phyloP scores from a whole-genome alignment of 164 flowering plant species.

The Magnolia kwangsiensis region DNA sequence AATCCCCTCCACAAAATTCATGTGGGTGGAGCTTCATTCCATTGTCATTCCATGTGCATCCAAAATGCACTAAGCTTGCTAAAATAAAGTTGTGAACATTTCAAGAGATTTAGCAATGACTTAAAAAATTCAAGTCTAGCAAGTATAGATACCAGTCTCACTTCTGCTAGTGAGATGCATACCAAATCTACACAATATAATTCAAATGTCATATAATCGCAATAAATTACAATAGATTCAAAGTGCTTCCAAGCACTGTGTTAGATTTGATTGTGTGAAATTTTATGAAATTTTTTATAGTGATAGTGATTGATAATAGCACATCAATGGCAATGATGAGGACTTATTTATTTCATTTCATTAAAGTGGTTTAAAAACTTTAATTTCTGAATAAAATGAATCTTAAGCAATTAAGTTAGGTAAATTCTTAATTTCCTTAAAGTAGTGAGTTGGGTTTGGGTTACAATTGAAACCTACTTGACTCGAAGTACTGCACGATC shows the following conservation, averaged over 20 bases:
- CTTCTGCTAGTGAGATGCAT: slow-evolving; percentile 91
- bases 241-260: neutral
- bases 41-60: neutral
- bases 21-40: neutral
- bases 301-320: too few species aligned
- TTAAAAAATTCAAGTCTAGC: neutral
- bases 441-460: too few species aligned
- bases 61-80: neutral
- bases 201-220: neutral
- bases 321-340: too few species aligned
- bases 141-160: slow-evolving; percentile 56
- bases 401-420: too few species aligned
- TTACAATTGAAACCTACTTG: too few species aligned
- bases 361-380: too few species aligned
- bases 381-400: too few species aligned
- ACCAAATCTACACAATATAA: slow-evolving; percentile 72
- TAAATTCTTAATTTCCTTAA: too few species aligned
- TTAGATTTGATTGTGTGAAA: too few species aligned
- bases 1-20: neutral
- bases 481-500: too few species aligned
- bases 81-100: neutral
- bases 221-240: neutral
- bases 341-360: too few species aligned
- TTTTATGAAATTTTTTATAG: too few species aligned
- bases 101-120: neutral